Base-by-base conservation (phyloP, 495 filamentous ascomycete genomes). In the Daldinia childiae region DNA sequence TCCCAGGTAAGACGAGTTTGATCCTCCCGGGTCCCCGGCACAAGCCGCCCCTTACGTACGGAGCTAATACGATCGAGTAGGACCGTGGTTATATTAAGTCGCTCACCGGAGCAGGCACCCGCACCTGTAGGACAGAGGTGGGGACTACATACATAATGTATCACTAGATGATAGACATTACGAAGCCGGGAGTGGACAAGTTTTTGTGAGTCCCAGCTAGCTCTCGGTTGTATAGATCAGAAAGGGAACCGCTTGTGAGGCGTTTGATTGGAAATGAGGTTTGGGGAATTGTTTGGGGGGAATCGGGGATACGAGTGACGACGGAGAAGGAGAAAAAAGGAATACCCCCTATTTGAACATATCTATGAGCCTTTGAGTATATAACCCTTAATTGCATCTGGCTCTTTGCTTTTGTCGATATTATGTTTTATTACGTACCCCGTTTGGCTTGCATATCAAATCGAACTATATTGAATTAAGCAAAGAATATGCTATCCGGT, bases 1-100 rank as follows among this genome's bases (percentile, higher is more conserved):
- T 75, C 36, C 73, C 69, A 59, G 71, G 77, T 76, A 76, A 71
- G 75, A 68, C 57, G 45, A 39, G 4, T n/a, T 41, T 38, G 19
- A 30, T 50, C 32, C 17, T 15, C 32, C 4, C 12, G 12, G 34
- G 12, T 4, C 24, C 14, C 52, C 39, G 64, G 63, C 58, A 64
- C 27, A 19, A 62, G 19, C 64, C 61, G 45, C 48, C 60, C 26
- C 45, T 41, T 60, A 36, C 3, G 34, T 54, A 48, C 27, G 27
- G 27, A 58, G 43, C 62, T 69, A 15, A 66, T 36, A 54, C 24
- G 24, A 30, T 26, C 14, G 29, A 39, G 71, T 67, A 74, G 71
- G 71, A 62, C 71, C 71, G 38, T 74, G 71, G 71, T 43, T 74
- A 36, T 74, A 74, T 38, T 74, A 43, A 70, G 50, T 36, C 43